phyloP scores from a whole-genome alignment of 345 rosid species.

The Aethionema arabicum region DNA sequence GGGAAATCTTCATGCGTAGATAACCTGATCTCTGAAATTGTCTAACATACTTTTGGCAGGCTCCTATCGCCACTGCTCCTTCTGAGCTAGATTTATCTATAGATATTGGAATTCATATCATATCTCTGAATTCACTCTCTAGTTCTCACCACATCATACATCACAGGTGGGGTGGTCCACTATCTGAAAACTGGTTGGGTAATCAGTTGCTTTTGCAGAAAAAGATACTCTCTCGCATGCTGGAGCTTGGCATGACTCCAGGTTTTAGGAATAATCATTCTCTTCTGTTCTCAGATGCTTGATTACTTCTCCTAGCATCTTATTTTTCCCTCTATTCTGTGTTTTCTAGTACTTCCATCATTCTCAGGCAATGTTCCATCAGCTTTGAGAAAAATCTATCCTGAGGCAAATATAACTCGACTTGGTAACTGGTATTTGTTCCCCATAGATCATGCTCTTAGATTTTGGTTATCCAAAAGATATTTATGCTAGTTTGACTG shows the following conservation, averaged over 20 bases:
- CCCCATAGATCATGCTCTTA: background rate
- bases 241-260: slow-evolving; percentile 95
- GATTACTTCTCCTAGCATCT: slow-evolving; percentile 6
- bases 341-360: slow-evolving; percentile 79
- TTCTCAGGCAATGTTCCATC: slow-evolving; percentile 98
- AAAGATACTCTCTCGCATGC: slow-evolving; percentile 74
- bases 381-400: slow-evolving; percentile 69
- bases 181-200: slow-evolving; percentile 78
- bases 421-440: slow-evolving; percentile 82
- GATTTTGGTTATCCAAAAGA: background rate
- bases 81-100: slow-evolving; percentile 19
- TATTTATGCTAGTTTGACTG: slow-evolving; percentile 1
- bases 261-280: slow-evolving; percentile 42
- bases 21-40: slow-evolving; percentile 19
- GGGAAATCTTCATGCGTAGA: slow-evolving; percentile 95
- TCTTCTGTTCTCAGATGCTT: slow-evolving; percentile 9
- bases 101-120: slow-evolving; percentile 15
- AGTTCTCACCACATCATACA: background rate
- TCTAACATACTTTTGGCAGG: no score
- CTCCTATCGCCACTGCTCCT: background rate
- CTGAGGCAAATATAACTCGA: slow-evolving; percentile 77
- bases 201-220: slow-evolving; percentile 82
- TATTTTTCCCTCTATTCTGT: slow-evolving; percentile 16
- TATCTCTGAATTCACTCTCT: no score
- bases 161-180: slow-evolving; percentile 95